Evolutionary conservation across 208 protist species (phyloP), one percentile per base, ranked within the genome.

Genomic region (Wallacemonas sp.): DNA sequence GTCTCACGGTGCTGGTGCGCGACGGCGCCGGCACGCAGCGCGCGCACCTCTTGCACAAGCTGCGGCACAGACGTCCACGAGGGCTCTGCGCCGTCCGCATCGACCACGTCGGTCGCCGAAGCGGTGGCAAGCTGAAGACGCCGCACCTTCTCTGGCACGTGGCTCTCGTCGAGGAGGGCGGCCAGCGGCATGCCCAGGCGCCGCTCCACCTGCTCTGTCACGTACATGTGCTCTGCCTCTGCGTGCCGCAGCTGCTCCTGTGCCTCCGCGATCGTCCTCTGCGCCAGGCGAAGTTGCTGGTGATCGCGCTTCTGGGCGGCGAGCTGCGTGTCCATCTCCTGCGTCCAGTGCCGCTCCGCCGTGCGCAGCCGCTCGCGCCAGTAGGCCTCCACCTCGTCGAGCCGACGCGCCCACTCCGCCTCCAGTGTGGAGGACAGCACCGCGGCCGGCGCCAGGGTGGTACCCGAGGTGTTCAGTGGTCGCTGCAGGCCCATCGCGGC

Each of bases 301-400:
- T 79, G 70, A 2, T 77, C 71, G 48, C 79, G 70, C 36, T 67
- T 70, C 16, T 75, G 67, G 31, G 73, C 71, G n/a, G 25, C 57
- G 25, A 63, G 29, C 59, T 82, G 80, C 22, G 38, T 28, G 44
- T 75, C 38, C 54, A 79, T 55, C 55, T 76, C 68, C 3, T 67
- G 72, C 49, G 78, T 74, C 78, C 76, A 85, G 29, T 81, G 67
- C 4, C 59, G 54, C 68, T 83, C 73, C 20, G 77, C 72, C 5
- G 48, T 69, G 57, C 72, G 66, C 49, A 89, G 41, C 20, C 77
- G 74, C 28, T 82, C 70, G 25, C 75, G 78, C 73, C 80, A 92
- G 62, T 92, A 81, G 10, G 54, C 54, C 61, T 85, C 79, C 4
- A 78, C 67, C 50, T 77, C 70, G n/a, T 76, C 48, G 55, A 89